These are phyloP conservation scores for Dryas drummondii DNA, from an alignment of 306 rosid species.

Conservation along the genomic window DNA sequence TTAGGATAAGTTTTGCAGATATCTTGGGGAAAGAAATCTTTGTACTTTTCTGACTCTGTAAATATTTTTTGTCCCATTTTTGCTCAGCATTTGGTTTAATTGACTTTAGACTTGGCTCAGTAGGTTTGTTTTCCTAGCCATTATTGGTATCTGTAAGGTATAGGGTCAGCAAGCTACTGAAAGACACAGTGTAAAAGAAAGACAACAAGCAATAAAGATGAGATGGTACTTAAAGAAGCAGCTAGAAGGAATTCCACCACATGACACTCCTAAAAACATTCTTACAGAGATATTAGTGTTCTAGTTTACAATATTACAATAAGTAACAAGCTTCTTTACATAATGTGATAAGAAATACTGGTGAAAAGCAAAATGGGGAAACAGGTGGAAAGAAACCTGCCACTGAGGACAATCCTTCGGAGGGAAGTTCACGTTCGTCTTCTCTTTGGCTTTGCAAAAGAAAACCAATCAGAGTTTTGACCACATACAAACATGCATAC, in stretches of 20 bases:
- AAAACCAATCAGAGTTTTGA: slow-evolving; percentile 34
- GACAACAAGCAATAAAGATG: neutral
- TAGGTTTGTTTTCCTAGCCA: neutral
- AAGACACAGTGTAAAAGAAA: neutral
- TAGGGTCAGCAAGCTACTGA: neutral
- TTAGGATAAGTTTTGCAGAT: neutral
- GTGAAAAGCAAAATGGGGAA: slow-evolving; percentile 14
- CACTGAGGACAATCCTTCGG: slow-evolving; percentile 52
- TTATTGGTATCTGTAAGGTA: neutral
- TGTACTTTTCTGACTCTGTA: neutral
- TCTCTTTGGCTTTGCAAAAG: slow-evolving; percentile 57
- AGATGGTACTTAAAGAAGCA: neutral
- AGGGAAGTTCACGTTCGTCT: slow-evolving; percentile 48
- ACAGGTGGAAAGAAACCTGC: slow-evolving; percentile 60
- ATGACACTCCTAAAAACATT: neutral
- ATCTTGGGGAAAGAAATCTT: neutral
- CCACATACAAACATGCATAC: slow-evolving; percentile 16
- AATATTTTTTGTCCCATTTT: neutral
- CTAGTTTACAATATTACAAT: neutral
- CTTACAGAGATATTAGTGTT: neutral
- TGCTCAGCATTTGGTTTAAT: neutral
- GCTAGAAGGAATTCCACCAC: neutral
- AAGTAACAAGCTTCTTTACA: neutral
- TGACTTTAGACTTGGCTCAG: neutral
- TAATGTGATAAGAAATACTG: slow-evolving; percentile 1